These are phyloP conservation scores for Sporobolus alterniflorus DNA, from an alignment of 202 grass and related monocot genomes.

Conservation along the genomic window DNA sequence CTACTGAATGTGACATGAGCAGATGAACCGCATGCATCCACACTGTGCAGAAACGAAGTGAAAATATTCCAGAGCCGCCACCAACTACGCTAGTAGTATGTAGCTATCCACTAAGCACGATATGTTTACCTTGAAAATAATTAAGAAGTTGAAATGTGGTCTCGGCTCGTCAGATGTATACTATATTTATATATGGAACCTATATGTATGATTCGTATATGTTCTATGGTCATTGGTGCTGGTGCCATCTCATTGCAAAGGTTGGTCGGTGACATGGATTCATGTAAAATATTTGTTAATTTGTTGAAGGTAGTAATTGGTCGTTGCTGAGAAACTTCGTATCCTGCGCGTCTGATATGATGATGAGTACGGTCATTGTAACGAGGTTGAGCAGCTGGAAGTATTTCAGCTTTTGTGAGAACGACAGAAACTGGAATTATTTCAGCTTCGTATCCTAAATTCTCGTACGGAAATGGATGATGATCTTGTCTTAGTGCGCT, in stretches of 20 bases:
- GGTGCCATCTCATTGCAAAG: neutral
- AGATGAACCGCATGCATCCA: slow-evolving; percentile 22
- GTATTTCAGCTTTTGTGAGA: slow-evolving; percentile 30
- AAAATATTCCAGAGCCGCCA: slow-evolving; percentile 48
- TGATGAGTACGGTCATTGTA: too few relatives aligned
- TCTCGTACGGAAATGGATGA: slow-evolving; percentile 18
- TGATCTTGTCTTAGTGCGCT: slow-evolving; percentile 22
- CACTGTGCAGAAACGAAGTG: slow-evolving; percentile 23
- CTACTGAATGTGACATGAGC: slow-evolving; percentile 28
- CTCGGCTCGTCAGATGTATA: neutral
- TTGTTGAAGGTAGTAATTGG: slow-evolving; percentile 10
- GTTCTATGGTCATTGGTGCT: neutral
- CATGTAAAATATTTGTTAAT: slow-evolving; percentile 28
- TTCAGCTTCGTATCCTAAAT: too few relatives aligned
- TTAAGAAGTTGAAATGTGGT: neutral
- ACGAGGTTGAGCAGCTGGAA: slow-evolving; percentile 25
- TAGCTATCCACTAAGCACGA: slow-evolving; percentile 26
- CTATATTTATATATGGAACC: slow-evolving; percentile 18
- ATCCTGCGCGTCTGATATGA: neutral
- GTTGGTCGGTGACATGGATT: neutral
- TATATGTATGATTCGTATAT: neutral
- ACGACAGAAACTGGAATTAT: too few relatives aligned
- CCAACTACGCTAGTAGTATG: slow-evolving; percentile 21
- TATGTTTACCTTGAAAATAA: slow-evolving; percentile 28
- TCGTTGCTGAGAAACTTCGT: neutral